Evolutionary conservation across 2,329 filamentous ascomycete genomes (phyloP), one percentile per base, ranked within the genome.

Genomic region (Ceratocystis variospora): DNA sequence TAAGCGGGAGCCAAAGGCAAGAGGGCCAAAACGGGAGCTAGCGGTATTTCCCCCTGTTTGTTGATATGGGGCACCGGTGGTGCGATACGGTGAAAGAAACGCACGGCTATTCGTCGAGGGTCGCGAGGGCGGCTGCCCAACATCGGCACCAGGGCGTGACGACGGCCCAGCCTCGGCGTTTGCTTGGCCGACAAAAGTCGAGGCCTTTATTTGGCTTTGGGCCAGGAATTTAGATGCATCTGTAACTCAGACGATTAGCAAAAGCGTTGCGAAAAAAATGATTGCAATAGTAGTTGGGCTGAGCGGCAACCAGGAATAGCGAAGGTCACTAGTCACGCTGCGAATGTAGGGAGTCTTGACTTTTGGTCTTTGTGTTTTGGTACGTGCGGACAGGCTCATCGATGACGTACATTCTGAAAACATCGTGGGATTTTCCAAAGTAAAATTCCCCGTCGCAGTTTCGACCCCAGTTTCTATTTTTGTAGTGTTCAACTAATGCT

Each of bases 141-240:
- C 72, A 46, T 71, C 70, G 67, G 75, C 72, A 41, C 71, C 70
- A 7, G 75, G 71, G 33, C 75, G 72, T n/a, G 74, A 74, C 50
- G 75, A 70, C 72, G 74, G 74, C 70, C 69, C 48, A 69, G 68
- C 59, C 61, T 75, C 77, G 69, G 76, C 77, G 69, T 78, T 84
- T 68, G 83, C 76, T 74, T 87, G 83, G 77, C 79, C 83, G 64
- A 67, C 71, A 68, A 91, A 85, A 75, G 79, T 85, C 71, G 88
- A 90, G 72, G 97, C 80, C 69, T 90, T 87, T 69, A 92, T 96
- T 80, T 96, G 92, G 71, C 92, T 96, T 83, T 97, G 94, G 69
- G 92, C 90, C 72, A 99, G 85, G 76, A 99, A 99, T 71, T 87
- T 88, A 71, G 93, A 97, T 73, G 94, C 94, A 87, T 97, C 94